Conservation (phyloP, 2,329 filamentous ascomycete species). For the Neopestalotiopsis sp. region DNA sequence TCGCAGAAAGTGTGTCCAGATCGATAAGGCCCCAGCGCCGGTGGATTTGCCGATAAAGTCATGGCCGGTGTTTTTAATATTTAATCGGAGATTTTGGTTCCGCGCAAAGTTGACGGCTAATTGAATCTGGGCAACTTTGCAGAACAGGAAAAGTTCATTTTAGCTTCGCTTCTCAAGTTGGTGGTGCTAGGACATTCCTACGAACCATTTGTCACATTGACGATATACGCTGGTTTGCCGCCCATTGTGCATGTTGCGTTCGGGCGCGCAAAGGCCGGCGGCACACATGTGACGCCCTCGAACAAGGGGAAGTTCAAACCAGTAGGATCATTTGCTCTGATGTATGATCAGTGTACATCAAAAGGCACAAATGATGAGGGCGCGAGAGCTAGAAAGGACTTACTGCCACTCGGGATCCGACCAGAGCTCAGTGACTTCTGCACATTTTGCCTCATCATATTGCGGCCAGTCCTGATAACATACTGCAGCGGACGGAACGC, state of each 20-base stretch:
- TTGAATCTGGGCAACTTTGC: conserved; percentile 43
- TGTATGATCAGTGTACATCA: neutral
- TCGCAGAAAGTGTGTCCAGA: conserved; percentile 41
- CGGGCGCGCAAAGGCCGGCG: conserved; percentile 24
- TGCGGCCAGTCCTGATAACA: conserved; percentile 39
- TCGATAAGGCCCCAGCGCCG: conserved; percentile 39
- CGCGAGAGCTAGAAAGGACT: neutral
- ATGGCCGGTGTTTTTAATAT: conserved; percentile 56
- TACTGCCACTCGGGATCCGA: conserved; percentile 32
- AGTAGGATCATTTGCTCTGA: conserved; percentile 32
- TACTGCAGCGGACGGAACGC: conserved; percentile 36
- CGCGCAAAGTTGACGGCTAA: conserved; percentile 49
- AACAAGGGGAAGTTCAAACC: conserved; percentile 33
- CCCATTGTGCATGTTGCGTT: conserved; percentile 39
- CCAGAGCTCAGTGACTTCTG: conserved; percentile 35
- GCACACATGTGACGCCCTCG: conserved; percentile 25
- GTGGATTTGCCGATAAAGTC: conserved; percentile 47
- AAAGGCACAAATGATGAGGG: neutral
- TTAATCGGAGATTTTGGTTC: conserved; percentile 49
- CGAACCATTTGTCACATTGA: conserved; percentile 42
- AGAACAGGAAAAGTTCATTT: neutral
- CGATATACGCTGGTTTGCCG: conserved; percentile 43
- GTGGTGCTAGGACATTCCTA: too few relatives aligned
- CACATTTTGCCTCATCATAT: conserved; percentile 37
- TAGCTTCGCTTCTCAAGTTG: too few relatives aligned